Base-by-base conservation (phyloP, 225 moss, liverwort and hornwort genomes). In the Polytrichum commune region DNA sequence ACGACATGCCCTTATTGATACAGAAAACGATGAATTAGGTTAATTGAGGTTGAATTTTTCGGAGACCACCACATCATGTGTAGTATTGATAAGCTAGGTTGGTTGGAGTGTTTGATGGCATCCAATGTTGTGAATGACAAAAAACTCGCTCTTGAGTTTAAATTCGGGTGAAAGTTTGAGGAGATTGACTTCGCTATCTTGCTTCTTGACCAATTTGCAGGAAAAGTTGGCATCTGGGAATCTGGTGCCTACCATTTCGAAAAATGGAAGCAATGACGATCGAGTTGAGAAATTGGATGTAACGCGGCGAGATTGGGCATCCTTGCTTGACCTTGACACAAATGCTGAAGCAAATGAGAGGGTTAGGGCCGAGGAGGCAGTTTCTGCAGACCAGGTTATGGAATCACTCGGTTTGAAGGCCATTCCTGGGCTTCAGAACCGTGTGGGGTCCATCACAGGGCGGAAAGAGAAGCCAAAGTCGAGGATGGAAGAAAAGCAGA, bases 1-100 rank as follows among this genome's bases (percentile, higher is more conserved):
- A 85, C 60, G 91, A 93, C 77, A 93, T 93, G 91, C 79, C 82
- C 27, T 87, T 86, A 20, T 85, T 93, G 32, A 79, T 88, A 62
- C 82, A 81, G 33, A 66, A 55, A 26, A 35, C 22, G 82, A 79
- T 85, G 28, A 56, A 19, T 56, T 32, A 32, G 28, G 27, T 33
- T 70, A 55, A 29, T 18, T 4, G 54, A 55, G 65, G 6, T 60
- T 32, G 32, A 32, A 32, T 1, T 32, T 8, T 7, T 7, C 7
- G 32, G 32, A 32, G 32, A 32, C 32, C 26, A 26, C 1, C 1
- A 26, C 26, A 26, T 26, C 26, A 26, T 26, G 1, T 26, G 26
- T 26, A 26, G 26, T 1, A 26, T 26, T 26, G 26, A 26, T 26
- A 1, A 26, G 26, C 26, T 26, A 26, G 26, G 26, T 26, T 1